A percentile compares a stretch with the other conserved stretches of the same genome.
phyloP scores from a whole-genome alignment of 805 yeast species.

The Sugiyamaella valdiviana region DNA sequence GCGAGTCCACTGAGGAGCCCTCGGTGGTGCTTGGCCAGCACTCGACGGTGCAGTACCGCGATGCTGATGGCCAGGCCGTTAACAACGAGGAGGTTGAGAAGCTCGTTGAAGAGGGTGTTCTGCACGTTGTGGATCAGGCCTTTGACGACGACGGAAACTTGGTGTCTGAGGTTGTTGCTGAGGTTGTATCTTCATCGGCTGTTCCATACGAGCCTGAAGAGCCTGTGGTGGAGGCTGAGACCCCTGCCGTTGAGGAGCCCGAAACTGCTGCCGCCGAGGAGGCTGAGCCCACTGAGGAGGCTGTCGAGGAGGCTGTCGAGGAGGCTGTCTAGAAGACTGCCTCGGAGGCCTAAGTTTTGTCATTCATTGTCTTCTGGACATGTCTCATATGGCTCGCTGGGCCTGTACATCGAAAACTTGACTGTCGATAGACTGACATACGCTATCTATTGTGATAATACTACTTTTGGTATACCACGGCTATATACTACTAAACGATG shows the following conservation, averaged over 20 bases:
- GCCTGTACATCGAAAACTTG: not conserved
- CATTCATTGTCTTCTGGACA: too few relatives aligned
- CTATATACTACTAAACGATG: too few relatives aligned
- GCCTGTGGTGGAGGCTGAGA: too few relatives aligned
- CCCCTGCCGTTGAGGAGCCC: not conserved
- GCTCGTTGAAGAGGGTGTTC: conserved; percentile 14
- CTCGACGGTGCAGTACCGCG: conserved; percentile 30
- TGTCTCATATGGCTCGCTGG: not conserved
- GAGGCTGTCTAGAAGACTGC: not conserved
- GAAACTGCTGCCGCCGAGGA: not conserved
- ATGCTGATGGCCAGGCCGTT: conserved; percentile 35
- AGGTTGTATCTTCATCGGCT: too few relatives aligned
- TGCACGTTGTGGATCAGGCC: conserved; percentile 11
- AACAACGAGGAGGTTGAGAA: conserved; percentile 20
- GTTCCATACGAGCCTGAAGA: too few relatives aligned
- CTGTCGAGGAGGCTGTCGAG: conserved; percentile 1
- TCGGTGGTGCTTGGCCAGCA: conserved; percentile 1
- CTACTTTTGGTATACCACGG: too few relatives aligned
- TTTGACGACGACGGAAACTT: conserved; percentile 15
- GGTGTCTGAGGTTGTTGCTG: conserved; percentile 2
- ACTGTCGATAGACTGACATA: not conserved
- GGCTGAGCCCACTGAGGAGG: not conserved
- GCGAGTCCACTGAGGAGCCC: conserved; percentile 8
- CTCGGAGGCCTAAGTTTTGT: not conserved
- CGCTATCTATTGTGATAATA: not conserved